Base-by-base conservation (phyloP, 305 asterid species). In the Stenogyne calaminthoides region DNA sequence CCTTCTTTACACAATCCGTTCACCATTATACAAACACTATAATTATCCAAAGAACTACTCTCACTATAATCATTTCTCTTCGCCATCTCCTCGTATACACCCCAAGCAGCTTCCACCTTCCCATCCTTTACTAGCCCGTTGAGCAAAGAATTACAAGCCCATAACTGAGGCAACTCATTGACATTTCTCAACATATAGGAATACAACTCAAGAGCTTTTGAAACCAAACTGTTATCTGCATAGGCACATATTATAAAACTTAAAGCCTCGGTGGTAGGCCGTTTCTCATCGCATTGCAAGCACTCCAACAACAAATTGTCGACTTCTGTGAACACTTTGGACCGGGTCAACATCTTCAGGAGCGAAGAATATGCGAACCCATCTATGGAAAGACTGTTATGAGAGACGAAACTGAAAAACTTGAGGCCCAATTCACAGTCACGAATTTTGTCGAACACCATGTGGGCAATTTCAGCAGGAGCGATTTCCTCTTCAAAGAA, bases 371-470 rank as follows among this genome's bases (percentile, higher is more conserved):
- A 92, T 49, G 95, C 93, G 62, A 74, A 79, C 74, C 88, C 89
- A 78, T 88, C 95, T 56, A 87, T 85, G 52, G 89, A 69, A 58
- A 67, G 72, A 14, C 85, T 78, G 55, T 81, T 86, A 47, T 54
- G 78, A 34, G 88, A 76, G 60, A 87, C 77, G 75, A 96, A 94
- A 70, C 74, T 81, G 44, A 84, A 88, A 89, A 94, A 94, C 63
- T 84, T 90, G 68, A 94, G 85, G 71, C 91, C 99, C 77, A 88
- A 80, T 62, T 76, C 81, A 47, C 82, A 78, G 79, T 94, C 89
- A 27, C 82, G 96, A 85, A 92, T 80, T 90, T 82, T 89, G 80
- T 90, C 99, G 80, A 94, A 88, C 96, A 94, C 94, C 15, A 78
- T 75, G 91, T 84, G 88, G 71, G 99, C 98, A 86, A 94, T 80